phyloP scores from a whole-genome alignment of 1,139 yeast genomes.

The Scheffersomyces cryptocercus region DNA sequence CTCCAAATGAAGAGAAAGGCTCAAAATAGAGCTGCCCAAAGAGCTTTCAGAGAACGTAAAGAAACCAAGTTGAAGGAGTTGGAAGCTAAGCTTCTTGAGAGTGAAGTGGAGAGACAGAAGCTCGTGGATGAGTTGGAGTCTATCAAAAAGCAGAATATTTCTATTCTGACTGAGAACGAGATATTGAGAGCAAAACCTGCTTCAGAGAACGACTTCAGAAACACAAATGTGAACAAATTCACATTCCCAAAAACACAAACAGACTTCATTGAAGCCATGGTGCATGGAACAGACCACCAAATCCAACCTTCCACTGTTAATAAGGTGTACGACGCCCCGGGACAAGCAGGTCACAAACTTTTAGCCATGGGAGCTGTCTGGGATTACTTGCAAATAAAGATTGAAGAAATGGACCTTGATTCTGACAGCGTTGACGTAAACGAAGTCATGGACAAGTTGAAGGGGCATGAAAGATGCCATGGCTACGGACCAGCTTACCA shows the following conservation, averaged over 20 bases:
- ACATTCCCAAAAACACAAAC: constrained; percentile 38
- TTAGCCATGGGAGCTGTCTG: constrained; percentile 79
- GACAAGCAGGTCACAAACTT: constrained; percentile 42
- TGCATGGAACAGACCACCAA: constrained; percentile 20
- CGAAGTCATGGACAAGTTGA: constrained; percentile 56
- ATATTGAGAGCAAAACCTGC: constrained; percentile 25
- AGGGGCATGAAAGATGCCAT: constrained; percentile 74
- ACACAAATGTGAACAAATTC: constrained; percentile 17
- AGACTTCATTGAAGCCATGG: constrained; percentile 35
- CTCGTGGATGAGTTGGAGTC: constrained; percentile 56
- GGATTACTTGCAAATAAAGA: constrained; percentile 63
- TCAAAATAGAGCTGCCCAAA: constrained; percentile 86
- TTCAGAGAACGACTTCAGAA: constrained; percentile 13
- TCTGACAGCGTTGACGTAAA: constrained; percentile 54
- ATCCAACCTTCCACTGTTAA: constrained; percentile 21
- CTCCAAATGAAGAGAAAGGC: constrained; percentile 64
- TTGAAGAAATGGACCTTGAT: constrained; percentile 46
- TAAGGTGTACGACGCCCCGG: constrained; percentile 39
- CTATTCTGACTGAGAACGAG: constrained; percentile 62
- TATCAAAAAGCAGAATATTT: constrained; percentile 53
- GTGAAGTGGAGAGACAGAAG: constrained; percentile 59
- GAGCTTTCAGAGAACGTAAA: constrained; percentile 86
- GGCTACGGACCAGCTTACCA: constrained; percentile 84
- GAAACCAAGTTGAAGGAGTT: constrained; percentile 72
- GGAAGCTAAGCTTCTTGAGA: constrained; percentile 56